Evolutionary conservation across 441 rosid species (phyloP).

Genomic region (Gossypium laxum): DNA sequence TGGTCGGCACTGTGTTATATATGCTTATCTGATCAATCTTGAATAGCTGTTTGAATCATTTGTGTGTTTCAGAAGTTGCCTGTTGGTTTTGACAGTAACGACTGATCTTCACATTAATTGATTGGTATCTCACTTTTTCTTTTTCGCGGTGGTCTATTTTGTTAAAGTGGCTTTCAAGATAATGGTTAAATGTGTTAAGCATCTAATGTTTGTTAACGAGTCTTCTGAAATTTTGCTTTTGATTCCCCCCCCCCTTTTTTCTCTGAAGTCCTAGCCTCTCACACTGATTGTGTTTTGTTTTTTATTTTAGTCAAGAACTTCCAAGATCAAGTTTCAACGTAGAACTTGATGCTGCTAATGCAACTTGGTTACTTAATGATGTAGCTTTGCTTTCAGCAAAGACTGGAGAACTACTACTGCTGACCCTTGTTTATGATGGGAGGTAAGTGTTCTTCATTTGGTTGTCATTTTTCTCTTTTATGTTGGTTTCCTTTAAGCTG

Average conservation of each 20-base stretch:
- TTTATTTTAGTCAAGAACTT: constrained; percentile 71
- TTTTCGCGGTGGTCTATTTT: background rate
- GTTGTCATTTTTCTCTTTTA: constrained; percentile 8
- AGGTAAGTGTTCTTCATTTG: constrained; percentile 41
- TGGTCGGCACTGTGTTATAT: background rate
- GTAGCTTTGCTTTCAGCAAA: constrained; percentile 85
- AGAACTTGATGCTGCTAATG: constrained; percentile 95
- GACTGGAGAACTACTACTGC: constrained; percentile 76
- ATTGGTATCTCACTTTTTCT: background rate
- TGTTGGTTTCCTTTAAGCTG: constrained; percentile 3
- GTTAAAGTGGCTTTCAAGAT: background rate
- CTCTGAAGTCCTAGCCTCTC: background rate
- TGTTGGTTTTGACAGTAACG: background rate
- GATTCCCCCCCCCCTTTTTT: background rate
- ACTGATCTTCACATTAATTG: background rate
- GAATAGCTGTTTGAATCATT: background rate
- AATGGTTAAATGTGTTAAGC: background rate
- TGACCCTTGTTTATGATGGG: constrained; percentile 90
- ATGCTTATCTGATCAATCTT: constrained; percentile 3
- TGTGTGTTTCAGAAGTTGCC: background rate
- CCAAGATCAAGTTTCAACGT: constrained; percentile 76
- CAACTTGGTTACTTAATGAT: constrained; percentile 72
- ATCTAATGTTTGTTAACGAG: background rate
- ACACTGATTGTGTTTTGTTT: constrained; percentile 5
- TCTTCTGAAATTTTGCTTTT: background rate